A percentile compares a stretch with the other conserved stretches of the same genome.
These are phyloP conservation scores for Pythium volutum DNA, from an alignment of 352 stramenopile genomes.

Conservation along the genomic window DNA sequence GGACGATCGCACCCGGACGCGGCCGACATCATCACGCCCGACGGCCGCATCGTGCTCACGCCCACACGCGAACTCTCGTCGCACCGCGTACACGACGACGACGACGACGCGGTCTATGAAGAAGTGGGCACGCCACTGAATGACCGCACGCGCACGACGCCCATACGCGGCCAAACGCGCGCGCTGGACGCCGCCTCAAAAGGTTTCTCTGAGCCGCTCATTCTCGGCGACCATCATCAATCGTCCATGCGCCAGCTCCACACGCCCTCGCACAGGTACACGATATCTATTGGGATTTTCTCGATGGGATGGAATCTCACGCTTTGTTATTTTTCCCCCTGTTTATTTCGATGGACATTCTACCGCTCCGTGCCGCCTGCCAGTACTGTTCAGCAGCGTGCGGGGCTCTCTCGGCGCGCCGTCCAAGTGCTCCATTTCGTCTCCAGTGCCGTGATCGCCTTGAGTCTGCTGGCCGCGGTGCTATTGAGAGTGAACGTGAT, in stretches of 20 bases:
- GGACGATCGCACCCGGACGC: constrained; percentile 17
- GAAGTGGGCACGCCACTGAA: constrained; percentile 16
- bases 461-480: constrained; percentile 54
- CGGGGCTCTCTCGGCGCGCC: constrained; percentile 10
- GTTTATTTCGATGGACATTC: neutral
- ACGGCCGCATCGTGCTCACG: constrained; percentile 27
- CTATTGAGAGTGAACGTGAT: constrained; percentile 49
- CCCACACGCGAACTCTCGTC: constrained; percentile 11
- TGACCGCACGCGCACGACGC: constrained; percentile 7
- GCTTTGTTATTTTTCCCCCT: neutral
- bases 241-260: constrained; percentile 4
- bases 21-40: constrained; percentile 25
- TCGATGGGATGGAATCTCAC: neutral
- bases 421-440: constrained; percentile 15
- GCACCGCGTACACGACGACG: neutral
- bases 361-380: neutral
- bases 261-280: constrained; percentile 5
- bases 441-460: constrained; percentile 25
- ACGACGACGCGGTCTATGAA: constrained; percentile 13
- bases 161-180: neutral
- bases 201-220: constrained; percentile 17
- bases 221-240: neutral
- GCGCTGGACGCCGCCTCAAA: neutral
- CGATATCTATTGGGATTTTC: neutral
- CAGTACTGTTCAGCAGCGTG: neutral